Base-by-base conservation (phyloP, 148 eudicot species). In the Vaccinium vitisidaea region DNA sequence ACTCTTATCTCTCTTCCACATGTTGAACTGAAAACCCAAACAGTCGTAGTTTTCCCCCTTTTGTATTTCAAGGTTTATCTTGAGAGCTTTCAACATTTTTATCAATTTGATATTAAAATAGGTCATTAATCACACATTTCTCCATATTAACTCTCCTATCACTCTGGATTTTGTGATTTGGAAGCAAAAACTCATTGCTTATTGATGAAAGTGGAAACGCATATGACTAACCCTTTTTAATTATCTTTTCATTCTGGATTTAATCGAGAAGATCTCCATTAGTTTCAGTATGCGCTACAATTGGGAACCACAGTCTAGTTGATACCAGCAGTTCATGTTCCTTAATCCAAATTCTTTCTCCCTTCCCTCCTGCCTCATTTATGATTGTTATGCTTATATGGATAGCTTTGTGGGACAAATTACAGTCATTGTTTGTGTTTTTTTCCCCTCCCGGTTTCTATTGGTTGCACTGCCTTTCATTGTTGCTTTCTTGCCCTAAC, bases 181-280 rank as follows among this genome's bases (percentile, higher is more conserved):
- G 77, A 74, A 19, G 50, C 50, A 74, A 74, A 74, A 39, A 69
- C 75, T 36, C 8, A 74, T 74, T 74, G 55, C 74, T 67, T 6
- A 12, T 25, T 25, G 39, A 69, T 11, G 32, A 11, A n/a, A 48
- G 13, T 48, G 58, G 13, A n/a, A 76, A 27, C 56, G 16, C 18
- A 76, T 30, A 78, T 30, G 25, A 23, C 13, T 69, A 69, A 69
- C 74, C 14, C 39, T 32, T 32, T 32, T 69, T 16, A 46, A 55
- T 54, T 54, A 79, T 81, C 75, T 69, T 48, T 27, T 67, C 43
- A 67, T n/a, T 67, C 4, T 82, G 59, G 58, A n/a, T 67, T 27
- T 69, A 23, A 50, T 23, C 48, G 16, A 8, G 27, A 82, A 49
- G 30, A 61, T 39, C 6, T 25, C 49, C 43, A 14, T 52, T 53